These are phyloP conservation scores for Aspergillus sparsus DNA, from an alignment of 495 filamentous ascomycete genomes.

Conservation along the genomic window DNA sequence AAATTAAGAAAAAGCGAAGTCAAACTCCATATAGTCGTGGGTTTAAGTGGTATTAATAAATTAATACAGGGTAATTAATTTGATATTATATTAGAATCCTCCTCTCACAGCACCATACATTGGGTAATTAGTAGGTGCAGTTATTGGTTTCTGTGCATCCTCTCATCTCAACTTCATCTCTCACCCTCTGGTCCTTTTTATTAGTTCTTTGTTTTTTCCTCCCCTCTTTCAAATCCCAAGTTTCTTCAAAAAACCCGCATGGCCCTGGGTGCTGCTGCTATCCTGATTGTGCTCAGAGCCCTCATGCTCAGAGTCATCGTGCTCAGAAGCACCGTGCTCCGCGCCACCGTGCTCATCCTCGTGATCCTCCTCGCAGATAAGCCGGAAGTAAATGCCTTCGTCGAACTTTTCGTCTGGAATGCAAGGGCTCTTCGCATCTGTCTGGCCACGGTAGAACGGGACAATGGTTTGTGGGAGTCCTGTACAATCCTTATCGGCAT, in stretches of 20 bases:
- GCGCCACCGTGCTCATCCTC: neutral
- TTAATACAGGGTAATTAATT: conserved; percentile 3
- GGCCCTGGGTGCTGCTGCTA: neutral
- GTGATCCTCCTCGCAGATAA: conserved; percentile 14
- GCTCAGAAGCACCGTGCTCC: neutral
- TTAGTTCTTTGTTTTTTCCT: neutral
- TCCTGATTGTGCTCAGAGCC: neutral
- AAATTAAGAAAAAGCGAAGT: no score
- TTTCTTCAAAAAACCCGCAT: neutral
- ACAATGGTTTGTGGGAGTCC: conserved; percentile 17
- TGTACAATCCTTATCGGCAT: conserved; percentile 18
- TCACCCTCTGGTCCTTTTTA: no score
- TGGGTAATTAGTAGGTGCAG: no score
- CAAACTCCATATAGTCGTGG: no score
- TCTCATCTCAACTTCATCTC: no score
- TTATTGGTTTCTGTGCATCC: no score
- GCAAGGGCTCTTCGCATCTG: conserved; percentile 11
- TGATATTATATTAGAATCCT: neutral
- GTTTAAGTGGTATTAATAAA: neutral
- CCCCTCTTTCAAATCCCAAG: neutral
- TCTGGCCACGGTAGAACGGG: conserved; percentile 5
- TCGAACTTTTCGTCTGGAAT: conserved; percentile 14
- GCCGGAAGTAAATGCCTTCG: conserved; percentile 12
- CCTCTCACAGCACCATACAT: neutral
- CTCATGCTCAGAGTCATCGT: no score